These are phyloP conservation scores for Rhodotorula graminis DNA, from an alignment of 768 basidiomycete species.

Conservation along the genomic window DNA sequence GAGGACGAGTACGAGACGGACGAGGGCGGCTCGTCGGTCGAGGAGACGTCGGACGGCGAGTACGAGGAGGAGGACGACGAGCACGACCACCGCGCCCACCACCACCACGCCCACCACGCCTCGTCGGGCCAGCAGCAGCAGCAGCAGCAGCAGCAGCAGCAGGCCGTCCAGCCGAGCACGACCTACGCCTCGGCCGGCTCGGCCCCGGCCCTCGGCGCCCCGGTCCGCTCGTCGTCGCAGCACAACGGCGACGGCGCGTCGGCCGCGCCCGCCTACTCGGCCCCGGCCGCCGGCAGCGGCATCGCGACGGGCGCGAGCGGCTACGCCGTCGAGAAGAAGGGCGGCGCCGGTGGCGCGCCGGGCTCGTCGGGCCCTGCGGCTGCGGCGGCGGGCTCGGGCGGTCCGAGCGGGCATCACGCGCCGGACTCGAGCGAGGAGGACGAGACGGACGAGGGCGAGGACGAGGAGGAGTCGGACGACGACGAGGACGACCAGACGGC, in stretches of 20 bases:
- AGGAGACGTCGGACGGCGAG: conserved; percentile 53
- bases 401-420: not conserved
- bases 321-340: conserved; percentile 44
- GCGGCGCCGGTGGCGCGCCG: not conserved
- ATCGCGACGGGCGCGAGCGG: conserved; percentile 36
- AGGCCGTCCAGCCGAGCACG: not conserved
- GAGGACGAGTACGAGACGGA: conserved; percentile 49
- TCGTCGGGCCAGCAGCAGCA: not conserved
- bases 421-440: not conserved
- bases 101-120: not conserved
- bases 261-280: conserved; percentile 36
- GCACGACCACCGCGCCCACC: not conserved
- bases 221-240: conserved; percentile 19
- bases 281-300: conserved; percentile 28
- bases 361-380: not conserved
- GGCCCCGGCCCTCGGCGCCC: not conserved
- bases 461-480: not conserved
- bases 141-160: not conserved
- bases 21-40: conserved; percentile 58
- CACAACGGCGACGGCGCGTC: not conserved
- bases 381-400: too few relatives aligned
- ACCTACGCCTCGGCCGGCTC: not conserved
- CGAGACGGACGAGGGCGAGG: conserved; percentile 5
- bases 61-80: conserved; percentile 28
- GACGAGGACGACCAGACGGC: not conserved